Percentiles rank a stretch among this genome's conserved stretches.
These are phyloP conservation scores for Rhodotorula sphaerocarpa DNA, from an alignment of 768 basidiomycete genomes.

Conservation along the genomic window DNA sequence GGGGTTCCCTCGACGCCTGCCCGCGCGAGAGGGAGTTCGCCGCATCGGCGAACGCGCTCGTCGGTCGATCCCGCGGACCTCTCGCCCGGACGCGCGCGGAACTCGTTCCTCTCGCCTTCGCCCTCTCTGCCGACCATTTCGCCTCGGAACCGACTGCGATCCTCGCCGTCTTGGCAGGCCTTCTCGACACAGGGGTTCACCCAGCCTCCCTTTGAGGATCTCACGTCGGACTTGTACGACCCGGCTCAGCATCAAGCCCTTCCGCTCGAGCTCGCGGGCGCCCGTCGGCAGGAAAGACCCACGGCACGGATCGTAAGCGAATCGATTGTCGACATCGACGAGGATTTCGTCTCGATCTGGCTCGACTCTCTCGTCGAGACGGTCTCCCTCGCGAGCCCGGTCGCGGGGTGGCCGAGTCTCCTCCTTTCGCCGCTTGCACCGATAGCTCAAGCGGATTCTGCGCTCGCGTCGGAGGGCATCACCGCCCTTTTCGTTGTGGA, in stretches of 20 bases:
- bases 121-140: neutral
- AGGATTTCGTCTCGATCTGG: constrained; percentile 21
- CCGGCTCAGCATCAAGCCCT: too few relatives aligned
- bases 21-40: neutral
- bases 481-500: neutral
- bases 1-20: too few relatives aligned
- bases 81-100: too few relatives aligned
- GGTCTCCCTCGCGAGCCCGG: neutral
- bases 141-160: too few relatives aligned
- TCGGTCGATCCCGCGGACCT: neutral
- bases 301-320: neutral
- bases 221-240: too few relatives aligned
- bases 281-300: too few relatives aligned
- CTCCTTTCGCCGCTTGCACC: constrained; percentile 5
- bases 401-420: constrained; percentile 2
- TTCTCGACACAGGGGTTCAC: neutral
- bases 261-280: too few relatives aligned
- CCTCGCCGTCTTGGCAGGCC: neutral
- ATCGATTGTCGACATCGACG: neutral
- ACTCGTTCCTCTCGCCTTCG: neutral
- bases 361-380: constrained; percentile 22
- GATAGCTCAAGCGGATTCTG: too few relatives aligned
- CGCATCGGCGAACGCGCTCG: neutral
- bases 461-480: too few relatives aligned
- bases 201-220: too few relatives aligned